Base-by-base conservation (phyloP, 306 rosid genomes). In the Canavalia gladiata region DNA sequence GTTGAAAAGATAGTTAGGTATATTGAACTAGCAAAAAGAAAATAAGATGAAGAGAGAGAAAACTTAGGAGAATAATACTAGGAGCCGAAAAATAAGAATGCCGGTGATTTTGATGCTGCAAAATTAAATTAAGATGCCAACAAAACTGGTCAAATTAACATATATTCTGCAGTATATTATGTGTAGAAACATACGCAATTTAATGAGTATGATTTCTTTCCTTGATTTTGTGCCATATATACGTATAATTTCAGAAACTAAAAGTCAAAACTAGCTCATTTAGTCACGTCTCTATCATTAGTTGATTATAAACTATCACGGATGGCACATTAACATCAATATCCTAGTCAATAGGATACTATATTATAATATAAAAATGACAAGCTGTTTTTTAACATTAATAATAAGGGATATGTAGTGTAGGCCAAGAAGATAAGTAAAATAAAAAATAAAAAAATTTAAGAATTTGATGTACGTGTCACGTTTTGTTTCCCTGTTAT, bases 1-100 rank as follows among this genome's bases (percentile, higher is more conserved):
- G 45, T 60, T 52, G 78, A 80, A 80, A 80, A 80, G 82, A 68
- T 76, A 7, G 65, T 81, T 81, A 81, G 80, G 88, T 68, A 69
- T 76, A 69, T 52, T 52, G 55, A 64, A 60, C 8, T 47, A 50
- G 39, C 42, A 68, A 69, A 68, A 69, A 63, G 6, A 46, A 30
- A 49, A 84, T 13, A 49, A 59, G 31, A 41, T 25, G 3, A 55
- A 28, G 63, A 31, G 78, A 51, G 73, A 59, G 59, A 51, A 18
- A 31, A 5, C 62, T 34, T 5, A 8, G 45, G 5, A 35, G 80
- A 80, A 75, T 80, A 76, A 31, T 28, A 42, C 77, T 8, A 75
- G 77, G 39, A 82, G 66, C 77, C 57, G 7, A 18, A 69, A 67
- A 75, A 7, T 50, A 42, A 13, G 59, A 54, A 82, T 69, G 68